phyloP scores from a whole-genome alignment of 1,284 basidiomycete genomes.

The Moesziomyces antarcticus region DNA sequence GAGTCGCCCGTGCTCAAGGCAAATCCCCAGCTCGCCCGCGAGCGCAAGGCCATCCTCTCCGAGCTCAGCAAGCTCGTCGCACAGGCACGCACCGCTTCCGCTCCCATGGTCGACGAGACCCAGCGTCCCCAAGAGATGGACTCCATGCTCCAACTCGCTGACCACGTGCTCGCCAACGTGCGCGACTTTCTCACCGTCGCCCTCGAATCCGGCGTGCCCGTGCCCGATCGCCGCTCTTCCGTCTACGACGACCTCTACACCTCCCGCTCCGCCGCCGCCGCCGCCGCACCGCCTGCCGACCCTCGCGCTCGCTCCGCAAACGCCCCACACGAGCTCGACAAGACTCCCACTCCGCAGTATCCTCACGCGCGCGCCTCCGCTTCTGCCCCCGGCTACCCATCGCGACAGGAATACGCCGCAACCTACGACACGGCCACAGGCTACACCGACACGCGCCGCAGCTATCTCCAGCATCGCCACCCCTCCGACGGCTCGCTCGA shows the following conservation, averaged over 20 bases:
- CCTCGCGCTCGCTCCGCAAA: not conserved
- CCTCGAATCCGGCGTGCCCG: conserved; percentile 80
- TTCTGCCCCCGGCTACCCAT: conserved; percentile 4
- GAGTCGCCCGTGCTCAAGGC: conserved; percentile 79
- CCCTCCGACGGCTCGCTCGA: conserved; percentile 41
- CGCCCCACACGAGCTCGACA: conserved; percentile 45
- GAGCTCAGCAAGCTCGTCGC: conserved; percentile 85
- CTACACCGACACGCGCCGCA: conserved; percentile 26
- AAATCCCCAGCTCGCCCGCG: conserved; percentile 77
- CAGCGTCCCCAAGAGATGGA: conserved; percentile 66
- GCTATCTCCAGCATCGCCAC: conserved; percentile 32
- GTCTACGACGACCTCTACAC: conserved; percentile 59
- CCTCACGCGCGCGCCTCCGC: conserved; percentile 26
- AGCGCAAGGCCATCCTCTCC: conserved; percentile 84
- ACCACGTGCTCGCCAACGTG: conserved; percentile 70
- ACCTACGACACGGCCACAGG: conserved; percentile 11
- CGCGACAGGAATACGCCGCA: conserved; percentile 16
- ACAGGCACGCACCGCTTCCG: conserved; percentile 79
- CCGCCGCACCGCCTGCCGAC: not conserved
- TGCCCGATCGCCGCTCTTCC: conserved; percentile 72
- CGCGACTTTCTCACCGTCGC: conserved; percentile 74
- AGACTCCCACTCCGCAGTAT: conserved; percentile 58
- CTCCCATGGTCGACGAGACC: conserved; percentile 51
- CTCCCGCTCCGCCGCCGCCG: conserved; percentile 9
- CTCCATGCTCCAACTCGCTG: conserved; percentile 69